Evolutionary conservation across 1,284 basidiomycete species (phyloP).

Genomic region (Sphagnurus paluster): DNA sequence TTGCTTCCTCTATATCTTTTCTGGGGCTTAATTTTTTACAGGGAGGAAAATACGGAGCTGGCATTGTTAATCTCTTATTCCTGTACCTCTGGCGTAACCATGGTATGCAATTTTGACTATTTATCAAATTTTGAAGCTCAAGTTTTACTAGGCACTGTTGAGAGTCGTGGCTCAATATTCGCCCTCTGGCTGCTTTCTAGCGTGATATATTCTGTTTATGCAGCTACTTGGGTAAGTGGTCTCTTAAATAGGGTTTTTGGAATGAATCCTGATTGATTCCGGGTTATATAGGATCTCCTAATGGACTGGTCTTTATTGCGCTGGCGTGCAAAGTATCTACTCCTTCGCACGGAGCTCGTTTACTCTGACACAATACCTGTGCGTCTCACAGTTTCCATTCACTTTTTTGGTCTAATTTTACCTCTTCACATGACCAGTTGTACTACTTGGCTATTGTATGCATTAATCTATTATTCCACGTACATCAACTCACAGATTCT

Average conservation of each 20-base stretch:
- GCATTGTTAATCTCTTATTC: slow-evolving; percentile 62
- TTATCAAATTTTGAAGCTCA: background rate
- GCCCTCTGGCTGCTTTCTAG: slow-evolving; percentile 66
- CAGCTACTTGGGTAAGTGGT: slow-evolving; percentile 72
- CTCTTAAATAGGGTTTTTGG: background rate
- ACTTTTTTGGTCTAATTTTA: background rate
- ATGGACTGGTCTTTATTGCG: slow-evolving; percentile 85
- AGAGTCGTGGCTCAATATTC: slow-evolving; percentile 47
- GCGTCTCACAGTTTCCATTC: slow-evolving; percentile 28
- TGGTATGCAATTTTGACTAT: slow-evolving; percentile 37
- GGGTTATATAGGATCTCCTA: slow-evolving; percentile 57
- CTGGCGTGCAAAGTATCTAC: slow-evolving; percentile 53
- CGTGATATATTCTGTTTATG: slow-evolving; percentile 68
- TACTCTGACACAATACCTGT: slow-evolving; percentile 65
- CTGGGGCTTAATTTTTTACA: slow-evolving; percentile 26
- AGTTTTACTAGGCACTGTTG: slow-evolving; percentile 24
- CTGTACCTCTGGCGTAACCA: slow-evolving; percentile 77
- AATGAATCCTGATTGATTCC: background rate
- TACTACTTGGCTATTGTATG: slow-evolving; percentile 77
- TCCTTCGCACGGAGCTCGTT: slow-evolving; percentile 76
- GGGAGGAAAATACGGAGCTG: slow-evolving; percentile 80
- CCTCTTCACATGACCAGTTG: slow-evolving; percentile 39
- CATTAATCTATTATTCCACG: slow-evolving; percentile 1
- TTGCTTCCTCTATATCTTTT: background rate
- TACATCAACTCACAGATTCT: slow-evolving; percentile 4